phyloP scores from a whole-genome alignment of 2,329 filamentous ascomycete genomes.

The Microsporum canis region DNA sequence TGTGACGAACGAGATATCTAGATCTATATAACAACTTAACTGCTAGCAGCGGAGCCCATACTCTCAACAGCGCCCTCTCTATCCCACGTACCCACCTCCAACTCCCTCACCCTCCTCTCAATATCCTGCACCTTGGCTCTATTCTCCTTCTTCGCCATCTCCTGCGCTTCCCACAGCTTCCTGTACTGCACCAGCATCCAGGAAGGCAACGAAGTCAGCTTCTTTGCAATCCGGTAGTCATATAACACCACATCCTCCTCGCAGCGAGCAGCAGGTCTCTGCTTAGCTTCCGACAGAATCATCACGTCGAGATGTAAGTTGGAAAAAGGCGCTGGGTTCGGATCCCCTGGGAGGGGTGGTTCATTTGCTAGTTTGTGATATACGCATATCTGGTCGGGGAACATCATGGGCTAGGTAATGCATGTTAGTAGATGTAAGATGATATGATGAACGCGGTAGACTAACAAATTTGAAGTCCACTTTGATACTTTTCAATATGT shows the following conservation, averaged over 20 bases:
- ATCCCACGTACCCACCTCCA: constrained; percentile 70
- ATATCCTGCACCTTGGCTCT: constrained; percentile 46
- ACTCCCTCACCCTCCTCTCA: constrained; percentile 43
- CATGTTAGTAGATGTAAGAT: not conserved
- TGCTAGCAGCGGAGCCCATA: constrained; percentile 37
- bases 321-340: constrained; percentile 20
- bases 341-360: constrained; percentile 24
- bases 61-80: constrained; percentile 60
- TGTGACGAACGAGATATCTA: too few relatives aligned
- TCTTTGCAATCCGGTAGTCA: constrained; percentile 53
- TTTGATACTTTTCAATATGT: constrained; percentile 70
- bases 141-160: constrained; percentile 45
- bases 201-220: constrained; percentile 42
- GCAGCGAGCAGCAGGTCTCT: constrained; percentile 60
- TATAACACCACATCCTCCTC: constrained; percentile 71
- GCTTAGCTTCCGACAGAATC: constrained; percentile 64
- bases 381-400: constrained; percentile 70
- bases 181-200: constrained; percentile 54
- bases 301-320: constrained; percentile 43
- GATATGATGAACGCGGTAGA: constrained; percentile 13
- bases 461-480: constrained; percentile 80
- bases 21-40: not conserved
- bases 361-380: constrained; percentile 57
- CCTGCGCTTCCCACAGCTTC: constrained; percentile 50
- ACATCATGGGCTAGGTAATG: constrained; percentile 58